Conservation (phyloP, 345 rosid species). For the Mallotus nudiflorus region DNA sequence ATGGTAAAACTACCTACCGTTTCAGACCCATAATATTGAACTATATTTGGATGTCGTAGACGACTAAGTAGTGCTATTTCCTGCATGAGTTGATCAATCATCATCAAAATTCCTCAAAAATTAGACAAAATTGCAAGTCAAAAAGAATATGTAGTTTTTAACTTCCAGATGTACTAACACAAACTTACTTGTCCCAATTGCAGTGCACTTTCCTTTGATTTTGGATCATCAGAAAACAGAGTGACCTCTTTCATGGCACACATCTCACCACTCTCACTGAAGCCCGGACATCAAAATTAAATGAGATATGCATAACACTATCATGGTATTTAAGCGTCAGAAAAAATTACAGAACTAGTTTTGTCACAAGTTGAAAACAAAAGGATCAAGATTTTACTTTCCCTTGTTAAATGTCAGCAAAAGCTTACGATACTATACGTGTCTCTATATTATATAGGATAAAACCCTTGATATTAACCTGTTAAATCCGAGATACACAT, state of each 20-base stretch:
- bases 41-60: conserved; percentile 68
- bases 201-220: conserved; percentile 73
- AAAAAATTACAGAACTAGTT: no score
- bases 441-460: not conserved
- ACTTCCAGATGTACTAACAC: not conserved
- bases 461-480: conserved; percentile 34
- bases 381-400: no score
- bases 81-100: conserved; percentile 36
- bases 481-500: conserved; percentile 74
- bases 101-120: conserved; percentile 4
- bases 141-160: not conserved
- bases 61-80: conserved; percentile 69
- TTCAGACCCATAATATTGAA: conserved; percentile 77
- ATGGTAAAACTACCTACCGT: conserved; percentile 35
- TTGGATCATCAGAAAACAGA: conserved; percentile 72
- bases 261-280: conserved; percentile 82
- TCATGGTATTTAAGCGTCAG: no score
- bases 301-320: conserved; percentile 1
- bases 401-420: no score
- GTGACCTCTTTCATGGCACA: conserved; percentile 94
- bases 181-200: conserved; percentile 64
- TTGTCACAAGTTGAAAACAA: no score
- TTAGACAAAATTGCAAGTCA: not conserved
- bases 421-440: no score
- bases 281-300: not conserved